phyloP scores from a whole-genome alignment of 2,329 filamentous ascomycete genomes.

The Epichloe amarillans region DNA sequence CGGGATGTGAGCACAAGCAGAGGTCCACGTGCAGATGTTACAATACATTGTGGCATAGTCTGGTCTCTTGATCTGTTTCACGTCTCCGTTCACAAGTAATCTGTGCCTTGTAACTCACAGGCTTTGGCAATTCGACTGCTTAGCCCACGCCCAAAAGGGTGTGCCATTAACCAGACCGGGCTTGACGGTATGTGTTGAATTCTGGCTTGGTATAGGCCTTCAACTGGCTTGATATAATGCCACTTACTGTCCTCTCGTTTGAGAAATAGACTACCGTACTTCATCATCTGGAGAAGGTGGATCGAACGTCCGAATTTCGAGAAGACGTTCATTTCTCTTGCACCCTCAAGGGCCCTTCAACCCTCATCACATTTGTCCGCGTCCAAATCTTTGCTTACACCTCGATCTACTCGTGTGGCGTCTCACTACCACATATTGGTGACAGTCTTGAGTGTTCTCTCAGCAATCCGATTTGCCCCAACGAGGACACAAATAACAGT shows the following conservation, averaged over 20 bases:
- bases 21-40: conserved; percentile 1
- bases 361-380: not conserved
- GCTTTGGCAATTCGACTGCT: not conserved
- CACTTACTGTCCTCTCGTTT: not conserved
- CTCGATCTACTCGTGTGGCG: not conserved
- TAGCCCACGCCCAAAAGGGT: not conserved
- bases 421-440: not conserved
- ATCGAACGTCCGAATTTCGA: not conserved
- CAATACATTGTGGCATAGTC: conserved; percentile 1
- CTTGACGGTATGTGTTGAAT: not conserved
- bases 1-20: not conserved
- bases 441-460: not conserved
- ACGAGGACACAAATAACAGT: not conserved
- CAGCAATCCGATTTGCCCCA: not conserved
- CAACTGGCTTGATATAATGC: not conserved
- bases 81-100: not conserved
- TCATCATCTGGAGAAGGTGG: not conserved
- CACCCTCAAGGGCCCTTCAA: not conserved
- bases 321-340: not conserved
- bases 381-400: not conserved
- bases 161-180: not conserved
- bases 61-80: conserved; percentile 1
- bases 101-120: not conserved
- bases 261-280: not conserved
- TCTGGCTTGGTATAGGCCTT: not conserved